Conservation (phyloP, 139 green algal genomes). For the Ettlia oleoabundans region DNA sequence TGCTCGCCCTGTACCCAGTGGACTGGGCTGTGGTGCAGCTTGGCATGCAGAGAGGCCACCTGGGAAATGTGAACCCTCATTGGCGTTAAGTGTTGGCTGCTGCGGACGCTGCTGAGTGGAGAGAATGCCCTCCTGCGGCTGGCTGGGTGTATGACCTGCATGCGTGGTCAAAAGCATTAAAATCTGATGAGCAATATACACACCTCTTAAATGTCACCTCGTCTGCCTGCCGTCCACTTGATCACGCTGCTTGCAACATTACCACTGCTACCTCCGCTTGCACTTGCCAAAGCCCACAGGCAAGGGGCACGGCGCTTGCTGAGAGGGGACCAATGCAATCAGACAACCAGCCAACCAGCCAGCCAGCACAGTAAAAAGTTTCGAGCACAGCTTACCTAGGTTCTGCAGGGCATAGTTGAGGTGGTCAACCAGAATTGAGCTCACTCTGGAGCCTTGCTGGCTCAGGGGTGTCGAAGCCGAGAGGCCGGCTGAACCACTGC, state of each 20-base stretch:
- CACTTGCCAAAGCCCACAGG: neutral
- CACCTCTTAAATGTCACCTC: too few species aligned
- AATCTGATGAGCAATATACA: too few species aligned
- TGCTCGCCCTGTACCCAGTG: neutral
- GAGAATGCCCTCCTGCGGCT: neutral
- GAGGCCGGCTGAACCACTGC: neutral
- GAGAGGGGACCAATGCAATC: too few species aligned
- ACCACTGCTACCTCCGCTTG: neutral
- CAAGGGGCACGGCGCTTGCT: neutral
- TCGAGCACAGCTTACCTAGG: slow-evolving; percentile 4
- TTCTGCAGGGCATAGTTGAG: neutral
- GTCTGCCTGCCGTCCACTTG: too few species aligned
- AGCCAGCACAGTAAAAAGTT: too few species aligned
- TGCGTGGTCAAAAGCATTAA: too few species aligned
- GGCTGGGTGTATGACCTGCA: neutral
- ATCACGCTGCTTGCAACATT: too few species aligned
- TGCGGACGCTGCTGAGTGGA: neutral
- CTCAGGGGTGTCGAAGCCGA: neutral
- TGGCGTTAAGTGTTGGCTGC: neutral
- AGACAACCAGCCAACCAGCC: neutral
- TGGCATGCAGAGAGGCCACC: too few species aligned
- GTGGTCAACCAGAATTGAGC: slow-evolving; percentile 19
- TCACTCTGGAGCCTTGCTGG: slow-evolving; percentile 5
- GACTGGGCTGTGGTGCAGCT: too few species aligned
- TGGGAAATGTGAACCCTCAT: too few species aligned